Percentiles rank a stretch among this genome's conserved stretches.
These are phyloP conservation scores for Dalechampia spathulata DNA, from an alignment of 441 rosid genomes.

Conservation along the genomic window DNA sequence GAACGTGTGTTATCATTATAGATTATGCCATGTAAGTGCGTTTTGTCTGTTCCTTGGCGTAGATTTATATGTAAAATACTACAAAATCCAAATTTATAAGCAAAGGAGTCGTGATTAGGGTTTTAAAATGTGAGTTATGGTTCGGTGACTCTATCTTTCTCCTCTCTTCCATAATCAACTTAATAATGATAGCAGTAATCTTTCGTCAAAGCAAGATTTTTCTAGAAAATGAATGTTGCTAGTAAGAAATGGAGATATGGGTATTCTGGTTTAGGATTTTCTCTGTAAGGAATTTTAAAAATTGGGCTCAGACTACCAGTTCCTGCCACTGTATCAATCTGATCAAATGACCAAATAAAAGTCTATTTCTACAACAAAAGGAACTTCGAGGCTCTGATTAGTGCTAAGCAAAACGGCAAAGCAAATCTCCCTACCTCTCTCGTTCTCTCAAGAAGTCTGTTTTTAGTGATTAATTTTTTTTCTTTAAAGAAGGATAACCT, in stretches of 20 bases:
- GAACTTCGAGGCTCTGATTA: too few relatives aligned
- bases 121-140: slow-evolving; percentile 7
- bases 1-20: slow-evolving; percentile 15
- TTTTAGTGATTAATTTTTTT: too few relatives aligned
- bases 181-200: too few relatives aligned
- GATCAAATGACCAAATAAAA: slow-evolving; percentile 6
- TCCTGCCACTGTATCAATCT: slow-evolving; percentile 9
- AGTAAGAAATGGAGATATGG: slow-evolving; percentile 11
- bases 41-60: slow-evolving; percentile 5
- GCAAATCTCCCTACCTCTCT: too few relatives aligned
- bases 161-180: too few relatives aligned
- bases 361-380: too few relatives aligned
- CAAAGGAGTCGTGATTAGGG: slow-evolving; percentile 25
- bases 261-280: background rate
- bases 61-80: too few relatives aligned
- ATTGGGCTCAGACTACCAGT: slow-evolving; percentile 9
- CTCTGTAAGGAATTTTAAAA: background rate
- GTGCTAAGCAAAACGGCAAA: too few relatives aligned
- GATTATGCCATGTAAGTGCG: slow-evolving; percentile 6
- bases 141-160: background rate
- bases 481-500: background rate
- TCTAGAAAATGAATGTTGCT: too few relatives aligned
- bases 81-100: too few relatives aligned
- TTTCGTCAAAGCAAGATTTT: too few relatives aligned
- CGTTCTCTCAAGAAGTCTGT: too few relatives aligned